Conservation (phyloP, 2,329 filamentous ascomycete species). For the Monosporascus sp. region DNA sequence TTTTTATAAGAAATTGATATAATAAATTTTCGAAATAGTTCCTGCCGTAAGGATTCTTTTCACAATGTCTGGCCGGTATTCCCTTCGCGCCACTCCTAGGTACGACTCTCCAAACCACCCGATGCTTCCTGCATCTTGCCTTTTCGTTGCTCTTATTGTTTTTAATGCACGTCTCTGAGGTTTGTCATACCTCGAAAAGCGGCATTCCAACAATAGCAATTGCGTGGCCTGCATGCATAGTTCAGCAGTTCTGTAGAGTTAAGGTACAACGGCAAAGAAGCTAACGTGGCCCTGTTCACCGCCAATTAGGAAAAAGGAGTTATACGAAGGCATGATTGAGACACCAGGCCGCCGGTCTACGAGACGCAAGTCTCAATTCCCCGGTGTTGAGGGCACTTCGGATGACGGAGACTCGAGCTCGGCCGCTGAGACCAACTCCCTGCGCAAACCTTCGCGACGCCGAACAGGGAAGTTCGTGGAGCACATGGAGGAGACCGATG, state of each 20-base stretch:
- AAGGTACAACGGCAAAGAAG: background rate
- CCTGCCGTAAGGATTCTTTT: background rate
- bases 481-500: constrained; percentile 42
- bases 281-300: background rate
- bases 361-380: constrained; percentile 46
- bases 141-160: background rate
- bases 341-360: constrained; percentile 45
- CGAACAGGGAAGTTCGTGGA: constrained; percentile 48
- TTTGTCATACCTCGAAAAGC: background rate
- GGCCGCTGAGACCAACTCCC: constrained; percentile 37
- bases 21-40: too few species aligned
- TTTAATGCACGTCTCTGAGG: background rate
- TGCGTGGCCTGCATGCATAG: too few species aligned
- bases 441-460: constrained; percentile 34
- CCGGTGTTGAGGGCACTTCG: constrained; percentile 37
- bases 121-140: background rate
- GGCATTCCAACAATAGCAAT: too few species aligned
- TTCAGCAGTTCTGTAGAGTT: background rate
- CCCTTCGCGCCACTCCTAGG: constrained; percentile 23
- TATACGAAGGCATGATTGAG: constrained; percentile 58
- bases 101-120: constrained; percentile 6
- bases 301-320: constrained; percentile 53
- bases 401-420: constrained; percentile 46
- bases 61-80: constrained; percentile 21
- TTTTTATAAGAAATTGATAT: too few species aligned